phyloP scores from a whole-genome alignment of 2,329 filamentous ascomycete genomes.

The Arthroderma sp. region DNA sequence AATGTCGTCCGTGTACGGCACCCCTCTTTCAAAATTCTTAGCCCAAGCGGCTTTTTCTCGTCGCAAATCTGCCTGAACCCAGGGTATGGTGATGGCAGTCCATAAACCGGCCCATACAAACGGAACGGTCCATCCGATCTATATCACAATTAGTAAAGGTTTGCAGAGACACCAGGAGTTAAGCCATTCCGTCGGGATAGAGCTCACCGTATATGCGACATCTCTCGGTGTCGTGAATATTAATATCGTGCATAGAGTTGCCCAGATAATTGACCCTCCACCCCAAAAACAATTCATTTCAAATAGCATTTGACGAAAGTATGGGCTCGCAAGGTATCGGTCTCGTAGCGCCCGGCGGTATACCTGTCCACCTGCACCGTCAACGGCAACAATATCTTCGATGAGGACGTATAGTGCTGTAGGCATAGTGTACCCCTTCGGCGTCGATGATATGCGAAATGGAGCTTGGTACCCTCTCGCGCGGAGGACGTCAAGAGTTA shows the following conservation, averaged over 20 bases:
- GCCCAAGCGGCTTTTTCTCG: constrained; percentile 32
- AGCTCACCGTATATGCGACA: constrained; percentile 34
- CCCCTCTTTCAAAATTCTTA: constrained; percentile 22
- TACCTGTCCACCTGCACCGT: constrained; percentile 45
- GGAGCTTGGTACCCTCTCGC: constrained; percentile 37
- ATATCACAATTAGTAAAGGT: constrained; percentile 3
- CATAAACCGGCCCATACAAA: constrained; percentile 31
- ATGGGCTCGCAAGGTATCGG: constrained; percentile 41
- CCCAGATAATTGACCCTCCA: constrained; percentile 36
- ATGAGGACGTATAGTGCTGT: constrained; percentile 52
- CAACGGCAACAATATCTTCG: constrained; percentile 55
- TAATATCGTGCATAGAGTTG: constrained; percentile 34
- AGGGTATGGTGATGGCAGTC: constrained; percentile 33
- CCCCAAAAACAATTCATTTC: constrained; percentile 47
- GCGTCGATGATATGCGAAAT: constrained; percentile 51
- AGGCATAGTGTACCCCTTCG: constrained; percentile 44
- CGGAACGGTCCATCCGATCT: constrained; percentile 32
- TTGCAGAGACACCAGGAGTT: background rate
- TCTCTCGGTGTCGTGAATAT: constrained; percentile 36
- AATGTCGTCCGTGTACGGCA: constrained; percentile 27
- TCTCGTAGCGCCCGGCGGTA: constrained; percentile 39
- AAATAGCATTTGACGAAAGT: constrained; percentile 42
- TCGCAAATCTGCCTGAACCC: constrained; percentile 33
- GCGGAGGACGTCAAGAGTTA: constrained; percentile 30
- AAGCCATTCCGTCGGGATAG: constrained; percentile 2